Evolutionary conservation across 257 asterid genomes (phyloP).

Genomic region (Plantago elongata): DNA sequence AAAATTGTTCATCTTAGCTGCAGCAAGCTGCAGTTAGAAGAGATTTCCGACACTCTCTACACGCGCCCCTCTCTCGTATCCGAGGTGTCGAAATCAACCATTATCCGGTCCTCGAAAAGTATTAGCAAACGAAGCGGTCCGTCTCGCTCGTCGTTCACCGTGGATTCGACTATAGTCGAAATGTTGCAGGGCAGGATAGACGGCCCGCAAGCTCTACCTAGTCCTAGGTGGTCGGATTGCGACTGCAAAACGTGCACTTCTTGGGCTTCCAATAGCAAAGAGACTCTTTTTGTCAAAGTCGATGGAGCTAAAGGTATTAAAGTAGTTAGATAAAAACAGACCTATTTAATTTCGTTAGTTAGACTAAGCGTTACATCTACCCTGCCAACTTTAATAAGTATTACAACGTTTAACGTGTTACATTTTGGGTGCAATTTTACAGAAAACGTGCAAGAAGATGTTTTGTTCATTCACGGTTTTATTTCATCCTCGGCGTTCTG

Average conservation of each 20-base stretch:
- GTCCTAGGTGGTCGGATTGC: constrained; percentile 91
- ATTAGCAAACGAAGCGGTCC: constrained; percentile 14
- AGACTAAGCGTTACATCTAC: no score
- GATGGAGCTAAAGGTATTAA: constrained; percentile 71
- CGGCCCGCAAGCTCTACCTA: constrained; percentile 26
- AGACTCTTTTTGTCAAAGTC: constrained; percentile 59
- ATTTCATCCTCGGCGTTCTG: constrained; percentile 88
- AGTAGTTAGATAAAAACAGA: neutral
- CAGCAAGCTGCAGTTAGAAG: constrained; percentile 63
- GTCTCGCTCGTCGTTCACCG: constrained; percentile 38
- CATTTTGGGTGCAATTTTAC: neutral
- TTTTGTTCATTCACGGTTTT: constrained; percentile 86
- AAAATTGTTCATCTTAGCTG: constrained; percentile 55
- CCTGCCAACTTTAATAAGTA: no score
- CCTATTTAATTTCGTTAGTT: neutral
- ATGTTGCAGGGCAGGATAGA: constrained; percentile 67
- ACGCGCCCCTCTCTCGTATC: constrained; percentile 55
- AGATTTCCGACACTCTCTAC: constrained; percentile 85
- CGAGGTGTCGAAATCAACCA: constrained; percentile 48
- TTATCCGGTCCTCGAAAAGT: constrained; percentile 23
- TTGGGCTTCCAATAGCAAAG: constrained; percentile 51
- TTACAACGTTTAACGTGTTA: no score
- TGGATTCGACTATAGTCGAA: constrained; percentile 61
- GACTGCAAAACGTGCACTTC: constrained; percentile 72
- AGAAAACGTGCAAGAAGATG: constrained; percentile 75